Percentiles rank a stretch among this genome's conserved stretches.
Evolutionary conservation across 2,329 filamentous ascomycete genomes (phyloP).

Genomic region (Dothideomycetes sp.): DNA sequence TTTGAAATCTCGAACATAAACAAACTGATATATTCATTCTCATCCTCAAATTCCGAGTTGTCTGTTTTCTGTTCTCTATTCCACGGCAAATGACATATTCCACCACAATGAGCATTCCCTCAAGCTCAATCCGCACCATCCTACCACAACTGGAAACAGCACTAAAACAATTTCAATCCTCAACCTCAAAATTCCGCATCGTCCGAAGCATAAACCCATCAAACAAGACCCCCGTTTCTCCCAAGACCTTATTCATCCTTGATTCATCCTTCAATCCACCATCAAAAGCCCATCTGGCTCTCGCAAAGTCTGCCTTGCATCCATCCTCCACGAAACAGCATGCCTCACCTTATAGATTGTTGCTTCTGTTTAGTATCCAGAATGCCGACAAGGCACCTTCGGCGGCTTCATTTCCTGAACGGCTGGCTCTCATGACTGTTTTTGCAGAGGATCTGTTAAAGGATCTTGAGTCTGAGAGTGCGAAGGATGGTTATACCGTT

Average conservation of each 20-base stretch:
- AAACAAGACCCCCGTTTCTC: slow-evolving; percentile 17
- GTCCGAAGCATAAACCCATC: slow-evolving; percentile 26
- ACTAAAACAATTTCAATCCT: slow-evolving; percentile 36
- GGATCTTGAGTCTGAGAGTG: slow-evolving; percentile 10
- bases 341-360: slow-evolving; percentile 36
- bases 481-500: slow-evolving; percentile 23
- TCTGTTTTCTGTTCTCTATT: no score
- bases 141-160: slow-evolving; percentile 31
- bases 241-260: slow-evolving; percentile 49
- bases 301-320: slow-evolving; percentile 45
- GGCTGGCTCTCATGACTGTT: slow-evolving; percentile 62
- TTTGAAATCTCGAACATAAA: no score
- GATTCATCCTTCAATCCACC: slow-evolving; percentile 61
- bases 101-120: slow-evolving; percentile 3
- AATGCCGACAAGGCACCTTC: slow-evolving; percentile 59
- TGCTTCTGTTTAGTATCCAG: slow-evolving; percentile 53
- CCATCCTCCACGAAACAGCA: slow-evolving; percentile 26
- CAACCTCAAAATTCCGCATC: slow-evolving; percentile 27
- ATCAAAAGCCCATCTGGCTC: slow-evolving; percentile 48
- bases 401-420: slow-evolving; percentile 57
- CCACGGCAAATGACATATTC: slow-evolving; percentile 9
- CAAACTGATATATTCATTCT: no score
- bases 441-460: slow-evolving; percentile 50
- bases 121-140: slow-evolving; percentile 21
- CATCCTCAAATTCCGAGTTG: no score